phyloP scores from a whole-genome alignment of 2,329 filamentous ascomycete genomes.

The Salinomyces thailandicus region DNA sequence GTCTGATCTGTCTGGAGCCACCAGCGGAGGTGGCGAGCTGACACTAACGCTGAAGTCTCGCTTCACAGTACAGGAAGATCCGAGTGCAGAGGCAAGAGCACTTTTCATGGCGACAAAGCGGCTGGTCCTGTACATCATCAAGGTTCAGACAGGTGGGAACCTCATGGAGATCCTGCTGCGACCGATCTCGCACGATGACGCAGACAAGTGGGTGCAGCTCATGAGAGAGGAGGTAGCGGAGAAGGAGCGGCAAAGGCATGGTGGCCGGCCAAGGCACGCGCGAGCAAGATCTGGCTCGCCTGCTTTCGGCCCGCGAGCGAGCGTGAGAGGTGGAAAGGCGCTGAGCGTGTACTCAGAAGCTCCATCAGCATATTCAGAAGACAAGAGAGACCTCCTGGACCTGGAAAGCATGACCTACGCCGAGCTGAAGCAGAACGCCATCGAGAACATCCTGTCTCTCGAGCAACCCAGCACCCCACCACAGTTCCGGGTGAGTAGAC shows the following conservation, averaged over 20 bases:
- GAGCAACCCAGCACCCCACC: slow-evolving; percentile 51
- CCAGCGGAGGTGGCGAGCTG: slow-evolving; percentile 23
- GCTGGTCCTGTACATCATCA: slow-evolving; percentile 93
- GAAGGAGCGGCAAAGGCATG: slow-evolving; percentile 24
- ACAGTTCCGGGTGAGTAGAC: slow-evolving; percentile 64
- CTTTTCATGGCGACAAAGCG: slow-evolving; percentile 98
- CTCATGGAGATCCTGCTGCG: slow-evolving; percentile 94
- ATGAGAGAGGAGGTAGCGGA: slow-evolving; percentile 66
- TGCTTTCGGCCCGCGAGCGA: slow-evolving; percentile 23
- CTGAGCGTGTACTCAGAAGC: slow-evolving; percentile 31
- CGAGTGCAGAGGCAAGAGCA: slow-evolving; percentile 81
- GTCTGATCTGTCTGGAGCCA: slow-evolving; percentile 47
- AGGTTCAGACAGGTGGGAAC: slow-evolving; percentile 82
- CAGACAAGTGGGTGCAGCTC: slow-evolving; percentile 73
- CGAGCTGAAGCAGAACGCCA: slow-evolving; percentile 81
- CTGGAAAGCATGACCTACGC: slow-evolving; percentile 82
- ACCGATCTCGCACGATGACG: slow-evolving; percentile 75
- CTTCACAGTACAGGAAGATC: slow-evolving; percentile 48
- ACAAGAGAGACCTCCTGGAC: slow-evolving; percentile 55
- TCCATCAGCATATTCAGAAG: slow-evolving; percentile 27
- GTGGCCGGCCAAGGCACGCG: slow-evolving; percentile 10
- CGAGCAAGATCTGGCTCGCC: slow-evolving; percentile 12
- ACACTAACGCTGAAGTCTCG: slow-evolving; percentile 26
- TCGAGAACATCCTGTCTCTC: slow-evolving; percentile 86
- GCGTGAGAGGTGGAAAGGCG: slow-evolving; percentile 20